Conservation (phyloP, 441 rosid genomes). For the Erysimum cheiri region DNA sequence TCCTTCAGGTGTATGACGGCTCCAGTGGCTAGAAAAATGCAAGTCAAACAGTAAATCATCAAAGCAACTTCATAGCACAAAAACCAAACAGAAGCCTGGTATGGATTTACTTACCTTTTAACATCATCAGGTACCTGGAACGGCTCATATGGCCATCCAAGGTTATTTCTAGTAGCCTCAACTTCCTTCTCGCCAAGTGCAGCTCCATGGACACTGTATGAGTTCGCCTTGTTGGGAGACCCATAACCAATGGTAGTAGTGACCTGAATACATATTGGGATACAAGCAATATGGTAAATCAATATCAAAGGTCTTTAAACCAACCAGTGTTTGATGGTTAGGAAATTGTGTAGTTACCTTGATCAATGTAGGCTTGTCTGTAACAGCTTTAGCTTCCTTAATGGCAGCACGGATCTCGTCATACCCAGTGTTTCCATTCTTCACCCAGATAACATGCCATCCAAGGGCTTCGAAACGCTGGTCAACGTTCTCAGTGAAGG, state of each 20-base stretch:
- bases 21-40: slow-evolving; percentile 80
- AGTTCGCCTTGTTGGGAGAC: slow-evolving; percentile 67
- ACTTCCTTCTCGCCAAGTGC: slow-evolving; percentile 69
- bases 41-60: slow-evolving; percentile 24
- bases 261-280: slow-evolving; percentile 44
- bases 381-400: slow-evolving; percentile 64
- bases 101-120: slow-evolving; percentile 47
- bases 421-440: slow-evolving; percentile 68
- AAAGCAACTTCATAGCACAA: background rate
- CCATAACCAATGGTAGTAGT: slow-evolving; percentile 68
- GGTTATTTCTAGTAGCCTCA: slow-evolving; percentile 67
- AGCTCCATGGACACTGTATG: slow-evolving; percentile 68
- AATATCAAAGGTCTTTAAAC: slow-evolving; percentile 21
- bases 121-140: slow-evolving; percentile 67
- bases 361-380: slow-evolving; percentile 58
- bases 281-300: slow-evolving; percentile 19
- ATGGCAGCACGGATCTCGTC: slow-evolving; percentile 71
- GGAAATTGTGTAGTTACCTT: slow-evolving; percentile 33
- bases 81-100: slow-evolving; percentile 7
- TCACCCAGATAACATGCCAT: slow-evolving; percentile 73
- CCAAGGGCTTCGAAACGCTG: slow-evolving; percentile 68
- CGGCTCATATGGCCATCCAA: slow-evolving; percentile 66
- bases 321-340: background rate
- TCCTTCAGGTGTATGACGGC: slow-evolving; percentile 83
- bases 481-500: slow-evolving; percentile 62